Percentiles rank a stretch among this genome's conserved stretches.
Conservation (phyloP, 1,139 yeast genomes). For the Yamadazyma siamensis region DNA sequence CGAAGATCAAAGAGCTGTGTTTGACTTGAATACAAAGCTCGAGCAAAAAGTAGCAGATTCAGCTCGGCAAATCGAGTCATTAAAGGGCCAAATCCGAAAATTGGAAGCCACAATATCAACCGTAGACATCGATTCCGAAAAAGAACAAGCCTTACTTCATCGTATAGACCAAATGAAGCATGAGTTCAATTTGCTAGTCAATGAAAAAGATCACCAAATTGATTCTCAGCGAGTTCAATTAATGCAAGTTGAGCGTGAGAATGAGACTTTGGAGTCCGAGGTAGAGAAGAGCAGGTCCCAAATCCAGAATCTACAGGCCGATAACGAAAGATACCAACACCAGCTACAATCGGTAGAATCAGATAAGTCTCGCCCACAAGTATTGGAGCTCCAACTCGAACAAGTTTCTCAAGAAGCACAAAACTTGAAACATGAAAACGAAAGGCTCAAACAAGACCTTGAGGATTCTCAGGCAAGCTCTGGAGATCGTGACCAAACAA, state of each 20-base stretch:
- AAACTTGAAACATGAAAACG: not conserved
- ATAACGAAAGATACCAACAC: too few relatives aligned
- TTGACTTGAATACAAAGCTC: conserved; percentile 38
- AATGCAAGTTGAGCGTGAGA: too few relatives aligned
- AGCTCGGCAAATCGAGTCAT: conserved; percentile 8
- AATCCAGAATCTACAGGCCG: conserved; percentile 5
- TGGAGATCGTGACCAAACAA: too few relatives aligned
- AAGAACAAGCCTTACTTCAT: too few relatives aligned
- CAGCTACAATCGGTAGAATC: too few relatives aligned
- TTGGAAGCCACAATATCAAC: not conserved
- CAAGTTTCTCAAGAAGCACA: too few relatives aligned
- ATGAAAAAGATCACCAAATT: not conserved
- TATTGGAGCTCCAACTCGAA: too few relatives aligned
- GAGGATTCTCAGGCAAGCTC: not conserved
- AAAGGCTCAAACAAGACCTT: not conserved
- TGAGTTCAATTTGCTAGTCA: too few relatives aligned
- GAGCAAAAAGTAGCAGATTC: conserved; percentile 32
- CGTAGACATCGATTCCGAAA: not conserved
- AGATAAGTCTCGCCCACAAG: not conserved
- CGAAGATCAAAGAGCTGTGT: conserved; percentile 34
- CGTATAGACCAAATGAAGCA: too few relatives aligned
- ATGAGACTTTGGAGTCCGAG: not conserved
- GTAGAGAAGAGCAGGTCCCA: conserved; percentile 1
- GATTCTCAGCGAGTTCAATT: too few relatives aligned
- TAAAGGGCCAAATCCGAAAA: conserved; percentile 3